A percentile compares a stretch with the other conserved stretches of the same genome.
These are phyloP conservation scores for Paspalum notatum DNA, from an alignment of 176 grass and related monocot species.

Conservation along the genomic window DNA sequence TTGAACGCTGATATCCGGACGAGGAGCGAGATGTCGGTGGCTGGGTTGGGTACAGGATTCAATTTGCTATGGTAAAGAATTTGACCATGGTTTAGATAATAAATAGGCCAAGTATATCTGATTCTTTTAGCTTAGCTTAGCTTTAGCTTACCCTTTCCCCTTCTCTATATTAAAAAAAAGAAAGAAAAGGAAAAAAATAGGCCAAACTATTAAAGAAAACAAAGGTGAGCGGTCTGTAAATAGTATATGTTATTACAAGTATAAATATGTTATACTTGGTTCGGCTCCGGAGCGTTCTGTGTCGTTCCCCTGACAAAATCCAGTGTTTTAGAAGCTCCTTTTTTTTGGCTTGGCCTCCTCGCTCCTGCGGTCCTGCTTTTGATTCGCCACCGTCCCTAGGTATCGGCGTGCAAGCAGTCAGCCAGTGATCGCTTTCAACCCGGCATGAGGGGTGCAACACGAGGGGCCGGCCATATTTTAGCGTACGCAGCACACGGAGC, in stretches of 20 bases:
- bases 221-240: conserved; percentile 37
- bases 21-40: not conserved
- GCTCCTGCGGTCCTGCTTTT: too few relatives aligned
- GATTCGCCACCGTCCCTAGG: too few relatives aligned
- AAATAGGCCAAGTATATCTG: conserved; percentile 45
- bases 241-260: conserved; percentile 21
- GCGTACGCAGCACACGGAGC: too few relatives aligned
- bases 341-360: too few relatives aligned
- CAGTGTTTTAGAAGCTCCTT: too few relatives aligned
- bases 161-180: not conserved
- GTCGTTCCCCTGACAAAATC: not conserved
- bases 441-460: too few relatives aligned
- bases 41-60: conserved; percentile 30
- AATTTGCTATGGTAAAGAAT: conserved; percentile 57
- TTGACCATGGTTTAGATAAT: conserved; percentile 54
- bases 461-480: too few relatives aligned
- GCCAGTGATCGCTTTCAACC: too few relatives aligned
- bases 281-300: not conserved
- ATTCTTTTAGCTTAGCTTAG: conserved; percentile 65
- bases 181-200: not conserved
- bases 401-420: too few relatives aligned
- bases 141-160: not conserved
- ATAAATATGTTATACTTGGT: conserved; percentile 11
- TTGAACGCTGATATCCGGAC: not conserved
- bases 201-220: not conserved